Evolutionary conservation across 345 rosid species (phyloP).

Genomic region (Boechera retrofracta): DNA sequence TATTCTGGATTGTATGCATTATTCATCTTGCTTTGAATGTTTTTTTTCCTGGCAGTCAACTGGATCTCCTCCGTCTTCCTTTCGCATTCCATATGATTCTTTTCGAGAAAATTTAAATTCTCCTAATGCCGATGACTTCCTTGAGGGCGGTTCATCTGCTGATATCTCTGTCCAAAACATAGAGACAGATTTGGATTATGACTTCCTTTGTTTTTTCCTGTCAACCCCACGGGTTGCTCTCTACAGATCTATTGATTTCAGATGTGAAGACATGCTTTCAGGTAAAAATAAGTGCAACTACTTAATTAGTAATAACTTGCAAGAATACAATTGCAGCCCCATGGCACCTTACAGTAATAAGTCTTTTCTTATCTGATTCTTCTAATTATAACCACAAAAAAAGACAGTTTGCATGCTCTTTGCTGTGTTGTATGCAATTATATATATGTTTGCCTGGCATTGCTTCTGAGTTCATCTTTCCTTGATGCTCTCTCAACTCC

Average conservation of each 20-base stretch:
- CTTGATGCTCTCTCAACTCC: constrained; percentile 20
- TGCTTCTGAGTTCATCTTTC: constrained; percentile 8
- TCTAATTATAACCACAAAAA: background rate
- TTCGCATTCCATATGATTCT: constrained; percentile 76
- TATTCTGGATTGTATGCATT: constrained; percentile 1
- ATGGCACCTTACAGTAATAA: background rate
- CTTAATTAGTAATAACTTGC: background rate
- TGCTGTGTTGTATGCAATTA: background rate
- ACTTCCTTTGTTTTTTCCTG: constrained; percentile 84
- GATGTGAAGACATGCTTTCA: constrained; percentile 93
- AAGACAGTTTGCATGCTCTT: background rate
- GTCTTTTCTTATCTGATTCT: background rate
- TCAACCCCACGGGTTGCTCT: constrained; percentile 83
- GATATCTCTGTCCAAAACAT: constrained; percentile 47
- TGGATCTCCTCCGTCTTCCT: constrained; percentile 89
- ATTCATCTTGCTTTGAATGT: constrained; percentile 10
- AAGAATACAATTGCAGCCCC: constrained; percentile 10
- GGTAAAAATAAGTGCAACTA: constrained; percentile 48
- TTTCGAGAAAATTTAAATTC: constrained; percentile 59
- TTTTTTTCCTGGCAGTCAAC: constrained; percentile 69
- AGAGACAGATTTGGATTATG: constrained; percentile 75
- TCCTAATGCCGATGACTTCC: constrained; percentile 41
- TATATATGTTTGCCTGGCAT: background rate
- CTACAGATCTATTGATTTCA: constrained; percentile 79
- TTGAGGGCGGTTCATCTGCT: constrained; percentile 44